A percentile compares a stretch with the other conserved stretches of the same genome.
Conservation (phyloP, 1,284 basidiomycete species). For the Leccinum fuscescens region DNA sequence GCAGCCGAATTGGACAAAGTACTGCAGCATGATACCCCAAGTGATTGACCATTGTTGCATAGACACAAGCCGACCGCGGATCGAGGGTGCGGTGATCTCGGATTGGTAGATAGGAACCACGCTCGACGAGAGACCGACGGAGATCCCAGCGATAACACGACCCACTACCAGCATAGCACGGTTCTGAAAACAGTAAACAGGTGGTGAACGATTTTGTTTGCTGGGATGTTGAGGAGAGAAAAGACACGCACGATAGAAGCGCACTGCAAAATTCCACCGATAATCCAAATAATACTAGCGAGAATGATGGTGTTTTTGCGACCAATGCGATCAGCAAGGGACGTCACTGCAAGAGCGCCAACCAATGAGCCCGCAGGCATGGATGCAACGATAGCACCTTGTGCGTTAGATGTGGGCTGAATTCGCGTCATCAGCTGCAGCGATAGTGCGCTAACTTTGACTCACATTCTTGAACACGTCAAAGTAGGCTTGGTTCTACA, state of each 20-base stretch:
- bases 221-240: not conserved
- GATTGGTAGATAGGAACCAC: conserved; percentile 73
- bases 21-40: conserved; percentile 73
- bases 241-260: conserved; percentile 20
- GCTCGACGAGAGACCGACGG: conserved; percentile 57
- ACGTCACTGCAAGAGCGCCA: conserved; percentile 59
- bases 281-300: conserved; percentile 66
- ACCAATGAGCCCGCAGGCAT: conserved; percentile 73
- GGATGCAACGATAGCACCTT: conserved; percentile 75
- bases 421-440: not conserved
- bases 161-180: conserved; percentile 69
- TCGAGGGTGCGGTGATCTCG: conserved; percentile 65
- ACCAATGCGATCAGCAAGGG: conserved; percentile 64
- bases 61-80: conserved; percentile 74
- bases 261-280: conserved; percentile 57
- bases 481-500: conserved; percentile 57
- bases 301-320: conserved; percentile 65
- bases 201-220: not conserved
- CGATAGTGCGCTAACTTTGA: not conserved
- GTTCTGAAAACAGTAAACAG: conserved; percentile 39
- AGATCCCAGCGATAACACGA: conserved; percentile 60
- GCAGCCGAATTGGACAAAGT: conserved; percentile 73
- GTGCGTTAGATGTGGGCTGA: conserved; percentile 52
- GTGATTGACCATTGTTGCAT: conserved; percentile 80
- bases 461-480: conserved; percentile 47